Base-by-base conservation (phyloP, 2,329 filamentous ascomycete genomes). In the Colletotrichum zoysiae region DNA sequence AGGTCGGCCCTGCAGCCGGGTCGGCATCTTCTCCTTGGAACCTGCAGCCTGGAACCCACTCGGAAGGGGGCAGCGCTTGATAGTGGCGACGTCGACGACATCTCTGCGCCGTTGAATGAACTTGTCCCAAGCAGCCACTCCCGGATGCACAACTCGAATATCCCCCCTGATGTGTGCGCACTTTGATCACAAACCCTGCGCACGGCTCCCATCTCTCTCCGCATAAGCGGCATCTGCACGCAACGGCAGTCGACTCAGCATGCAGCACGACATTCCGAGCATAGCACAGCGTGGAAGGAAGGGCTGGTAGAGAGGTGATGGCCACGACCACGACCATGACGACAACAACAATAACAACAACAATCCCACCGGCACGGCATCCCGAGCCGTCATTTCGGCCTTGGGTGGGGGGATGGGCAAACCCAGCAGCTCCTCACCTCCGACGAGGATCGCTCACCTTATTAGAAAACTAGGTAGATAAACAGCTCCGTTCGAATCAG, bases 371-470 rank as follows among this genome's bases (percentile, higher is more conserved):
- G 23, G 40, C 40, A 38, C 46, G 48, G 59, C 30, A 69, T 50
- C 65, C 46, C 46, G 60, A 69, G 38, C 59, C 65, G 40, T 71
- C 59, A 71, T 69, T 71, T 65, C 59, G 65, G 65, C 59, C 60
- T 12, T 59, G n/a, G 26, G 69, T 44, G 59, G 59, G 57, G 59
- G 46, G 30, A 30, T 58, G 26, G 51, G 1, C 57, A 51, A 14
- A 5, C 51, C 53, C 46, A 57, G 58, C 40, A 57, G 42, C 61
- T 18, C 33, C 42, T 68, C 61, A 11, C 33, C 57, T 68, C 42
- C 42, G 48, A 46, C 46, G 65, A 68, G 38, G 65, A 64, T 50
- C 65, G 40, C 59, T 64, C 65, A 18, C 40, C 53, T 30, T 30
- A 48, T 64, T 20, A 46, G 30, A 5, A 48, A 48, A 48, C 46